phyloP scores from a whole-genome alignment of 495 filamentous ascomycete genomes.

The Aspergillus nidulans region DNA sequence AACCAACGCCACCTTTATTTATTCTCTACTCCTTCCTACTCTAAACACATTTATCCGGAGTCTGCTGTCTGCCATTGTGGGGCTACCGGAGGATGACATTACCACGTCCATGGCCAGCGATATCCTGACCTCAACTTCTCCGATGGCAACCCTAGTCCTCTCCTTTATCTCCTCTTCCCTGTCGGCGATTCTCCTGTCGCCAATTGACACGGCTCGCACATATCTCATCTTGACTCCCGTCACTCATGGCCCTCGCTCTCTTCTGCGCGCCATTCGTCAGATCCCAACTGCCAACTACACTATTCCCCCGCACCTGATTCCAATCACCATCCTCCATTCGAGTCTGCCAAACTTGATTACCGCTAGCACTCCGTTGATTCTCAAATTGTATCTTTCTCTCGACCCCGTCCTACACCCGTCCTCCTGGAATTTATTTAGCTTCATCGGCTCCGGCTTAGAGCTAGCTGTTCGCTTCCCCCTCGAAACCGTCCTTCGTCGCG shows the following conservation, averaged over 20 bases:
- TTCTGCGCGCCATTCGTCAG: conserved; percentile 66
- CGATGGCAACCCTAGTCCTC: conserved; percentile 67
- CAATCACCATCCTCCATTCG: conserved; percentile 82
- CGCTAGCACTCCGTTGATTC: conserved; percentile 72
- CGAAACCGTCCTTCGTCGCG: conserved; percentile 85
- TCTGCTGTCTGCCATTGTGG: conserved; percentile 75
- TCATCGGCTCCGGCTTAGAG: conserved; percentile 70
- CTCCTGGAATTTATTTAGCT: conserved; percentile 71
- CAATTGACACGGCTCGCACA: conserved; percentile 86
- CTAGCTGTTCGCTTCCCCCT: conserved; percentile 81
- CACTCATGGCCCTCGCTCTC: conserved; percentile 64
- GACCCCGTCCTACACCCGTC: conserved; percentile 78
- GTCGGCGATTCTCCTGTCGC: conserved; percentile 73
- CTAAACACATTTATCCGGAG: conserved; percentile 82
- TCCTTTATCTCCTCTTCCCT: conserved; percentile 78
- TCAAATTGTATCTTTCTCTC: conserved; percentile 71
- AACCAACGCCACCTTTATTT: conserved; percentile 84
- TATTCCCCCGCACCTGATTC: conserved; percentile 63
- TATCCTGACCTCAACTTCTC: conserved; percentile 67
- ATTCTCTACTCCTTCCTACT: conserved; percentile 77
- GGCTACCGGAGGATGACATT: conserved; percentile 73
- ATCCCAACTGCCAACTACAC: conserved; percentile 67
- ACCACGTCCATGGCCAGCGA: conserved; percentile 48
- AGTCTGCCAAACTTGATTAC: conserved; percentile 76
- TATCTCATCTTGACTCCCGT: conserved; percentile 79